Percentiles rank a stretch among this genome's conserved stretches.
Evolutionary conservation across 495 filamentous ascomycete species (phyloP).

Genomic region (Annulohypoxylon moriforme): DNA sequence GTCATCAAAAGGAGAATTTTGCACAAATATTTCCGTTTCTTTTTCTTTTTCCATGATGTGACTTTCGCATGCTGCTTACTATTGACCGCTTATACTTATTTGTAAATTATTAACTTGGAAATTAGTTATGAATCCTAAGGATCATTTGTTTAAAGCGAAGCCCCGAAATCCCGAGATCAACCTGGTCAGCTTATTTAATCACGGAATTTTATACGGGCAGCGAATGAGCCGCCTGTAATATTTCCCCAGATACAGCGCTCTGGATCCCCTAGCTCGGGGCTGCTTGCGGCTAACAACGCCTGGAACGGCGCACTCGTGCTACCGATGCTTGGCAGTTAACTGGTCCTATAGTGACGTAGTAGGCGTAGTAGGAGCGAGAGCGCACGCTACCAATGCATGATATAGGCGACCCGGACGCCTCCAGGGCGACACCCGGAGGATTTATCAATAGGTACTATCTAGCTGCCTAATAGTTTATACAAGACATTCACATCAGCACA

Average conservation of each 20-base stretch:
- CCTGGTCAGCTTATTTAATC: constrained; percentile 10
- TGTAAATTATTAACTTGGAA: background rate
- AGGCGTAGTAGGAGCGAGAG: background rate
- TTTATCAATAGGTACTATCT: background rate
- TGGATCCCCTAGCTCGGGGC: background rate
- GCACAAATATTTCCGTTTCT: background rate
- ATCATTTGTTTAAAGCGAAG: constrained; percentile 11
- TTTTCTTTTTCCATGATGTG: background rate
- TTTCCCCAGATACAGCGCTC: background rate
- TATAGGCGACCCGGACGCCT: background rate
- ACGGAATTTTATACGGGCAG: background rate
- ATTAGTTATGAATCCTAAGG: background rate
- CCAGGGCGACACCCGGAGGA: background rate
- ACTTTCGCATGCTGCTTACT: background rate
- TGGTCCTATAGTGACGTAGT: constrained; percentile 13
- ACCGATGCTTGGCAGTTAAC: constrained; percentile 16
- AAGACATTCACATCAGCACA: background rate
- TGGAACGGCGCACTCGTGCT: background rate
- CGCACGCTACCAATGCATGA: background rate
- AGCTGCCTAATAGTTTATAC: background rate
- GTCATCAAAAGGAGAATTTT: background rate
- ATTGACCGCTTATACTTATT: background rate
- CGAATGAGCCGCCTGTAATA: background rate
- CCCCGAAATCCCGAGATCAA: constrained; percentile 20
- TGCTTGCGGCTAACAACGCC: background rate